Evolutionary conservation across 2,329 filamentous ascomycete genomes (phyloP).

Genomic region (Furcasterigmium sp.): DNA sequence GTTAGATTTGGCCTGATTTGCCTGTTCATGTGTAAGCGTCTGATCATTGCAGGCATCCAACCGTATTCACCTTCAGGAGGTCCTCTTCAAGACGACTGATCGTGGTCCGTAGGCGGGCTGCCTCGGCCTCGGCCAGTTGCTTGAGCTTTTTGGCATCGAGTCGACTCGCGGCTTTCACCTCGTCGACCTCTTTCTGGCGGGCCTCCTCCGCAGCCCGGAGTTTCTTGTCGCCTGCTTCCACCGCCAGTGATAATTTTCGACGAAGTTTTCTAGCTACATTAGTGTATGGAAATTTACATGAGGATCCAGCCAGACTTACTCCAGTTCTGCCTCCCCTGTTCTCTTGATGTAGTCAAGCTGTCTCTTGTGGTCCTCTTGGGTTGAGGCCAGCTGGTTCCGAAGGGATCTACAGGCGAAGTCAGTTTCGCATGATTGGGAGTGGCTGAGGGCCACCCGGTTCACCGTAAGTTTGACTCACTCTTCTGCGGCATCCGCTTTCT

Average conservation of each 20-base stretch:
- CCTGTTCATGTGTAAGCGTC: conserved; percentile 30
- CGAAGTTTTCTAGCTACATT: conserved; percentile 8
- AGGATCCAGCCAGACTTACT: neutral
- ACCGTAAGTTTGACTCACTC: neutral
- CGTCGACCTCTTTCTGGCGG: conserved; percentile 35
- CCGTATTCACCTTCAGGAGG: conserved; percentile 47
- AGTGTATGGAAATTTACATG: too few relatives aligned
- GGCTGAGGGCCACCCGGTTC: neutral
- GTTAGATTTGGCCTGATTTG: conserved; percentile 53
- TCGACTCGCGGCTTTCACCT: conserved; percentile 41
- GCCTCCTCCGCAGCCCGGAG: conserved; percentile 16
- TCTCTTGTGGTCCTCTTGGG: conserved; percentile 2
- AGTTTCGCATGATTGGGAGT: too few relatives aligned
- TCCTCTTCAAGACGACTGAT: conserved; percentile 59
- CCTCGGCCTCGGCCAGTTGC: conserved; percentile 52
- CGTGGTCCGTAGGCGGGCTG: conserved; percentile 56
- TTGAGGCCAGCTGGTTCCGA: conserved; percentile 22
- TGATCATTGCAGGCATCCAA: neutral
- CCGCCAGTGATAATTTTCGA: conserved; percentile 9
- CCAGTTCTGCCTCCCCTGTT: neutral
- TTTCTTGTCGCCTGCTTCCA: conserved; percentile 11
- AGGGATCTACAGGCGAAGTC: conserved; percentile 21
- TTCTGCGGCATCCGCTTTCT: neutral
- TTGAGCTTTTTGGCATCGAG: conserved; percentile 43
- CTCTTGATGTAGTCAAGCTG: conserved; percentile 7